Percentiles rank a stretch among this genome's conserved stretches.
phyloP scores from a whole-genome alignment of 2,329 filamentous ascomycete genomes.

The Alternaria angustiovoidea region DNA sequence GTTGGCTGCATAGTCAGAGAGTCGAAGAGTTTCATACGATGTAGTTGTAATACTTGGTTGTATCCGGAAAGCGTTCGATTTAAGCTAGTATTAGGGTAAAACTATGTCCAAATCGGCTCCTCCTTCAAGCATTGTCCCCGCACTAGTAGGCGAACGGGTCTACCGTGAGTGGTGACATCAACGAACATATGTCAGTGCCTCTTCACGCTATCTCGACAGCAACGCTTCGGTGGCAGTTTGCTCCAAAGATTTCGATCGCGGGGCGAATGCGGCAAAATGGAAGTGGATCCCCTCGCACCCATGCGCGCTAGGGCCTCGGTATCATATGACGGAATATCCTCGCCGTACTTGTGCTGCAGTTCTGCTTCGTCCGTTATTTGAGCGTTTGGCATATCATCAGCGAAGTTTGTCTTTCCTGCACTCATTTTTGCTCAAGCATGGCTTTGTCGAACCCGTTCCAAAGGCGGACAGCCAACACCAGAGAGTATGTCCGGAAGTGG shows the following conservation, averaged over 20 bases:
- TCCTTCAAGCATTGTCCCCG: not conserved
- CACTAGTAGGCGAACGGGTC: not conserved
- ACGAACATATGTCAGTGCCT: conserved; percentile 10
- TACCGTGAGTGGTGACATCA: conserved; percentile 22
- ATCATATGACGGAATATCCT: conserved; percentile 39
- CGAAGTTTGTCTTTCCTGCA: not conserved
- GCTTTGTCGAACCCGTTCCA: conserved; percentile 55
- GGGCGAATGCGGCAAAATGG: conserved; percentile 23
- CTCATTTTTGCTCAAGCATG: conserved; percentile 40
- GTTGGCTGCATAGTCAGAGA: not conserved
- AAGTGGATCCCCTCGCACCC: conserved; percentile 19
- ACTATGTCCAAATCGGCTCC: not conserved
- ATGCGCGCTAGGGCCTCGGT: conserved; percentile 34
- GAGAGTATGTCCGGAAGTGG: conserved; percentile 45
- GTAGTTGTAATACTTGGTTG: not conserved
- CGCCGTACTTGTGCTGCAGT: conserved; percentile 2
- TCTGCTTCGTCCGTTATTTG: conserved; percentile 1
- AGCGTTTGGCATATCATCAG: not conserved
- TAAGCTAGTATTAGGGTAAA: not conserved
- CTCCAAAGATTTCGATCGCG: conserved; percentile 6
- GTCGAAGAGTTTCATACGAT: not conserved
- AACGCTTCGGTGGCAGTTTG: not conserved
- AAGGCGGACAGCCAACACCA: conserved; percentile 54
- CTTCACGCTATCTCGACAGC: not conserved
- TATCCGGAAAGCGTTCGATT: not conserved